Percentiles rank a stretch among this genome's conserved stretches.
phyloP scores from a whole-genome alignment of 148 eudicot genomes.

The Diospyros lotus region DNA sequence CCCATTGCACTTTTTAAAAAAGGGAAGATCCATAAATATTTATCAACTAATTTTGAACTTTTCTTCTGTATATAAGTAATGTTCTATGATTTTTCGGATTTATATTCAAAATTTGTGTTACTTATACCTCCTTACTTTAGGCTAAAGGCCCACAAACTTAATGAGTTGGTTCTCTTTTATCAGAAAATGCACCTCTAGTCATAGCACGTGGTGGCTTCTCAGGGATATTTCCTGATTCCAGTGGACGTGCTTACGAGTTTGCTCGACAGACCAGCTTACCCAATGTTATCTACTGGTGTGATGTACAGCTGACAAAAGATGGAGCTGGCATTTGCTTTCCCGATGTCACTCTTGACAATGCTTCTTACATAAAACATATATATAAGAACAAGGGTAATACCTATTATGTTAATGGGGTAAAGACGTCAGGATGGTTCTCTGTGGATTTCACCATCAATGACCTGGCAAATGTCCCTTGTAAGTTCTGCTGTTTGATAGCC shows the following conservation, averaged over 20 bases:
- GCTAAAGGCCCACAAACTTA: neutral
- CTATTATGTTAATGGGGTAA: conserved; percentile 61
- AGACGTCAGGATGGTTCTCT: conserved; percentile 50
- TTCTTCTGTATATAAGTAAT: neutral
- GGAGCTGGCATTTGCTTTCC: conserved; percentile 72
- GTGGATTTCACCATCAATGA: conserved; percentile 64
- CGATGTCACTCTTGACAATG: conserved; percentile 46
- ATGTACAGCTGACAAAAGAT: conserved; percentile 73
- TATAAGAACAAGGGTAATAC: conserved; percentile 11
- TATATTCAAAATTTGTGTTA: neutral
- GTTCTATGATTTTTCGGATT: neutral
- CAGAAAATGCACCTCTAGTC: conserved; percentile 62
- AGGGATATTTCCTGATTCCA: conserved; percentile 68
- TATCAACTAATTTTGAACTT: too few relatives aligned
- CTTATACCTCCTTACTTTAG: neutral
- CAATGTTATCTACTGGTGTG: conserved; percentile 66
- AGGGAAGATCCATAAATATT: too few relatives aligned
- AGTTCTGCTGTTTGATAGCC: conserved; percentile 26
- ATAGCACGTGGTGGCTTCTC: conserved; percentile 77
- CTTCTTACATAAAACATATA: conserved; percentile 22
- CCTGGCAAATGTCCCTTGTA: conserved; percentile 44
- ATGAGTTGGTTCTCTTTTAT: conserved; percentile 13
- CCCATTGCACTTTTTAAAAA: too few relatives aligned
- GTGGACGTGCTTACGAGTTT: conserved; percentile 39
- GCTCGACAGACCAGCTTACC: conserved; percentile 36